Base-by-base conservation (phyloP, 2,329 filamentous ascomycete species). In the Cordyceps militaris region DNA sequence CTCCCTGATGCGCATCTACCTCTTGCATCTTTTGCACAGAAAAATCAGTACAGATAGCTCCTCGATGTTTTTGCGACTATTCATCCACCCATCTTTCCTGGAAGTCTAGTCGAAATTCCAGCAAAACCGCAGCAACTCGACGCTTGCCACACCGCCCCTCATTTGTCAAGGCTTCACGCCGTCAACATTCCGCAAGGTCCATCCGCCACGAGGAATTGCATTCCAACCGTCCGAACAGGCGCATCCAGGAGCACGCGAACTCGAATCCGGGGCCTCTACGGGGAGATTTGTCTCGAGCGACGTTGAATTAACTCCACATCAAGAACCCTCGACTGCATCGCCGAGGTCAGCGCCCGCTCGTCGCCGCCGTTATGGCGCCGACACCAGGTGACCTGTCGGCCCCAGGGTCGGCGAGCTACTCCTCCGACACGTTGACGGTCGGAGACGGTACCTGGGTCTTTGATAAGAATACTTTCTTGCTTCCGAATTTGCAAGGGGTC, bases 371-470 rank as follows among this genome's bases (percentile, higher is more conserved):
- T 69, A 85, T 85, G 82, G 81, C 81, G 76, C 78, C 81, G 75
- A 73, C 78, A 69, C 73, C 78, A 71, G 76, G 81, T 67, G 73
- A 75, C 65, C 78, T 88, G 66, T 87, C 87, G 63, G 79, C 86
- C 63, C 81, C 89, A 51, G 89, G 89, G 67, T 84, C 84, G 71
- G 86, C 84, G 69, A 83, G 79, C 63, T 93, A 93, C 73, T 79
- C 80, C 64, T 91, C 87, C 53, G 79, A 85, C 66, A 89, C 85
- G n/a, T 77, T 92, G 79, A 79, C 77, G 57, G 88, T 93, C 16
- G 89, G 89, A 61, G 89, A 93, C 69, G 89, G 89, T 23, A 93
- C 89, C 34, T 94, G 89, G 89, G 87, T 92, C 66, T 86, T 87
- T 58, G 78, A 80, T 59, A 86, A 86, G 68, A 90, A 92, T 67